phyloP scores from a whole-genome alignment of 768 basidiomycete species.

The Serendipita indica region DNA sequence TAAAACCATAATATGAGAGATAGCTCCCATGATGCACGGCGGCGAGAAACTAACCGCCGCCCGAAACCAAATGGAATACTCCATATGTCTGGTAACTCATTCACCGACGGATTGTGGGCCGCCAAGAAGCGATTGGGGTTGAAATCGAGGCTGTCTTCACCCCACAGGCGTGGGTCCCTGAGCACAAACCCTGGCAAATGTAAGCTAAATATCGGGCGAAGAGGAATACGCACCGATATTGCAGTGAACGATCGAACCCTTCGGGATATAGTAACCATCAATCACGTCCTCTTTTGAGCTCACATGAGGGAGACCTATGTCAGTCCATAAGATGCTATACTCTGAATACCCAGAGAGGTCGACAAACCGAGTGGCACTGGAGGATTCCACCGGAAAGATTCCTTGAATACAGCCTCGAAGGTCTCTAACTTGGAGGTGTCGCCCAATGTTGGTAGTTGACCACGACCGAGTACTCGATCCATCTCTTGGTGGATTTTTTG shows the following conservation, averaged over 20 bases:
- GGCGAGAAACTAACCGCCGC: background rate
- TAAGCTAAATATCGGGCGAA: background rate
- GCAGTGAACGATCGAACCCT: background rate
- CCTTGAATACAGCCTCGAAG: background rate
- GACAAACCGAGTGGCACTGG: background rate
- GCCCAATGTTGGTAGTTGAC: background rate
- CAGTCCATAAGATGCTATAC: background rate
- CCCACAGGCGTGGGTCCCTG: background rate
- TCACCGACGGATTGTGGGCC: background rate
- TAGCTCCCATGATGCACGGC: background rate
- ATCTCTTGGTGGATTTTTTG: background rate
- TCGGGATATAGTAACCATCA: background rate
- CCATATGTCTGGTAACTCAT: background rate
- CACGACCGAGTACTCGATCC: background rate
- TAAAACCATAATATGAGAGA: background rate
- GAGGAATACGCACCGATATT: background rate
- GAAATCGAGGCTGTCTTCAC: background rate
- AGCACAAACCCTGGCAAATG: background rate
- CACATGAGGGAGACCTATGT: background rate
- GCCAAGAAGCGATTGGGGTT: background rate
- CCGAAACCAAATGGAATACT: background rate
- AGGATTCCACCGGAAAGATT: background rate
- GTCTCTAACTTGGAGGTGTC: background rate
- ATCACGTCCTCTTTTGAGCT: background rate
- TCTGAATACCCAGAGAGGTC: background rate